These are phyloP conservation scores for Colletotrichum sp. DNA, from an alignment of 2,329 filamentous ascomycete genomes.

Conservation along the genomic window DNA sequence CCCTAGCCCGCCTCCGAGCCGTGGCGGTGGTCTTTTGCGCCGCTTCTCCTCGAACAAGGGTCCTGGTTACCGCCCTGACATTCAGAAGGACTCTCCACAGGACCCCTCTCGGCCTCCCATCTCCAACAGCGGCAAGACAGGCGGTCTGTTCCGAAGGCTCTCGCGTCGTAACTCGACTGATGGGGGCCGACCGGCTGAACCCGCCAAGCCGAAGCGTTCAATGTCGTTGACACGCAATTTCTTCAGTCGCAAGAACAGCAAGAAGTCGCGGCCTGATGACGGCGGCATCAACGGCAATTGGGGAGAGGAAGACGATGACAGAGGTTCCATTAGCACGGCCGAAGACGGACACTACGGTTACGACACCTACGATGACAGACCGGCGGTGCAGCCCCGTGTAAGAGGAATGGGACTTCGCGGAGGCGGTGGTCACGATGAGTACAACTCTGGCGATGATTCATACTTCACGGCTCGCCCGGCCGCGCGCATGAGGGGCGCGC, in stretches of 20 bases:
- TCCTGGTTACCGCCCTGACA: conserved; percentile 40
- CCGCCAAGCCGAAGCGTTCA: conserved; percentile 56
- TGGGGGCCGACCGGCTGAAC: conserved; percentile 36
- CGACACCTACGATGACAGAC: conserved; percentile 18
- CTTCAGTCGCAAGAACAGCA: conserved; percentile 48
- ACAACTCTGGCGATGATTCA: conserved; percentile 59
- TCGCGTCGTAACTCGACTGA: conserved; percentile 44
- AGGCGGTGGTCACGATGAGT: conserved; percentile 53
- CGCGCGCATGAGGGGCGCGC: conserved; percentile 8
- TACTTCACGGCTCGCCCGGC: conserved; percentile 55
- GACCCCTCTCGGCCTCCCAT: conserved; percentile 54
- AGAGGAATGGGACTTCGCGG: conserved; percentile 36
- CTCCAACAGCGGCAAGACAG: conserved; percentile 38
- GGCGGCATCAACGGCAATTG: conserved; percentile 62
- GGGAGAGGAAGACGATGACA: conserved; percentile 48
- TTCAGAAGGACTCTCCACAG: conserved; percentile 33
- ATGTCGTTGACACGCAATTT: conserved; percentile 61
- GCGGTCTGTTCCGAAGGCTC: conserved; percentile 34
- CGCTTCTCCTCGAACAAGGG: conserved; percentile 49
- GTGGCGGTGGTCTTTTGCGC: conserved; percentile 44
- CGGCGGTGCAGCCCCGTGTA: conserved; percentile 12
- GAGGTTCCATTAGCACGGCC: conserved; percentile 33
- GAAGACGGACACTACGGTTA: conserved; percentile 26
- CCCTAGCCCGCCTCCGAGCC: conserved; percentile 41
- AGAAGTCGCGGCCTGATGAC: conserved; percentile 46